Evolutionary conservation across 768 basidiomycete genomes (phyloP), one percentile per base, ranked within the genome.

Genomic region (Suillus ampliporus): DNA sequence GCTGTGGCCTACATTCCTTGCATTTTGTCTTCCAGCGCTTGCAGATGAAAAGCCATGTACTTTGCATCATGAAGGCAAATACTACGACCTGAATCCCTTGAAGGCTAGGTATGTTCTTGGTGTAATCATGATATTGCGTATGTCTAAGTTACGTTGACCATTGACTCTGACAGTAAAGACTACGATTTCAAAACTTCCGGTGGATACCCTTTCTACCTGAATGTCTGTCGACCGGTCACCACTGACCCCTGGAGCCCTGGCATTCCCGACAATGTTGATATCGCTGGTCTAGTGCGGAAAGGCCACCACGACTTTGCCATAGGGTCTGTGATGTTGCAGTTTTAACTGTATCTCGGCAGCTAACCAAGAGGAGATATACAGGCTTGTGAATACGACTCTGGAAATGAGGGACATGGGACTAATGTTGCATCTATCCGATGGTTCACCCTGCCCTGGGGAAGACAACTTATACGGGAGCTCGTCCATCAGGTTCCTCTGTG

Each of bases 401-500:
- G 69, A 73, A 63, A 64, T 90, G 56, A 74, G 82, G 64, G 80
- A 83, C 59, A 79, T 84, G 35, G 72, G 84, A 56, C 83, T 90
- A 23, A 69, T 88, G 61, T 73, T 93, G 48, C 76, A 82, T 40
- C 78, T 91, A 65, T 78, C 84, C 10, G 77, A 83, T 40, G 93
- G 94, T 14, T 90, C 91, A 1, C 74, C 75, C 2, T 95, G 93
- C 74, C 78, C 80, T 35, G 73, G 78, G n/a, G 77, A 76, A 64
- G 69, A 62, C 35, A 26, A 67, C 40, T 72, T 83, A 43, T 80
- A 76, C 23, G 90, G 85, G 9, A 90, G 89, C 6, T 84, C 92
- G 2, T 82, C 86, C 23, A 83, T 95, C 40, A 82, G 89, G 64
- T 95, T 95, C 70, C 79, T 90, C 31, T 96, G 94, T 72, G 92